These are phyloP conservation scores for Aspergillus sp. DNA, from an alignment of 2,329 filamentous ascomycete species.

Conservation along the genomic window DNA sequence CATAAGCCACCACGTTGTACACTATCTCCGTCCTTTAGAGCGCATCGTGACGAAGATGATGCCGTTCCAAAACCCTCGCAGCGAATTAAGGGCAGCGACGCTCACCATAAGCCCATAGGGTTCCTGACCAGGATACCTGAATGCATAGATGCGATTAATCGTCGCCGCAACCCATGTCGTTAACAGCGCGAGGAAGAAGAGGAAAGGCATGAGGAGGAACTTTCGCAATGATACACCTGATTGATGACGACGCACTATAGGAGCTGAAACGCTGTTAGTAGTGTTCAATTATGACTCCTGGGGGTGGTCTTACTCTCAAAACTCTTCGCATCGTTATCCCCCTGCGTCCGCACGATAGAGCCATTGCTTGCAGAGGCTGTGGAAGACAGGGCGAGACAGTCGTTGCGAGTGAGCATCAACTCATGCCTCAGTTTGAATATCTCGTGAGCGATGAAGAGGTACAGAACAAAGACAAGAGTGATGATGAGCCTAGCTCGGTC, in stretches of 20 bases:
- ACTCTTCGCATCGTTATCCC: neutral
- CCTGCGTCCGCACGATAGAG: neutral
- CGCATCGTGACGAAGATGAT: slow-evolving; percentile 40
- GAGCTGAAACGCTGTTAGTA: neutral
- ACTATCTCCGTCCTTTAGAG: slow-evolving; percentile 33
- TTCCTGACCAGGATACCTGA: slow-evolving; percentile 26
- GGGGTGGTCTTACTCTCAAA: neutral
- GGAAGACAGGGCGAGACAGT: slow-evolving; percentile 29
- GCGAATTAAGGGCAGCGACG: slow-evolving; percentile 35
- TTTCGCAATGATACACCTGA: slow-evolving; percentile 35
- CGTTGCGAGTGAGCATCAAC: slow-evolving; percentile 29
- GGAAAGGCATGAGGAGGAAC: slow-evolving; percentile 41
- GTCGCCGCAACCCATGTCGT: slow-evolving; percentile 39
- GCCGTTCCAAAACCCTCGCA: slow-evolving; percentile 42
- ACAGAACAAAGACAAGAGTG: slow-evolving; percentile 21
- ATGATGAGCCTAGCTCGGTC: slow-evolving; percentile 29
- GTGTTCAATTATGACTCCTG: too few species aligned
- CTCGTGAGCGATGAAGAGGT: slow-evolving; percentile 31
- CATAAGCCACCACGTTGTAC: neutral
- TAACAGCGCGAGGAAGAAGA: slow-evolving; percentile 38
- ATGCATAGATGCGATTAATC: slow-evolving; percentile 37
- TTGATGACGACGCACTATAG: neutral
- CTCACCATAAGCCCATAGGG: slow-evolving; percentile 33
- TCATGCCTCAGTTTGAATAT: slow-evolving; percentile 34
- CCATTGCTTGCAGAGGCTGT: slow-evolving; percentile 13